Evolutionary conservation across 805 yeast species (phyloP).

Genomic region (Cyberlindnera euphorbiiphila): DNA sequence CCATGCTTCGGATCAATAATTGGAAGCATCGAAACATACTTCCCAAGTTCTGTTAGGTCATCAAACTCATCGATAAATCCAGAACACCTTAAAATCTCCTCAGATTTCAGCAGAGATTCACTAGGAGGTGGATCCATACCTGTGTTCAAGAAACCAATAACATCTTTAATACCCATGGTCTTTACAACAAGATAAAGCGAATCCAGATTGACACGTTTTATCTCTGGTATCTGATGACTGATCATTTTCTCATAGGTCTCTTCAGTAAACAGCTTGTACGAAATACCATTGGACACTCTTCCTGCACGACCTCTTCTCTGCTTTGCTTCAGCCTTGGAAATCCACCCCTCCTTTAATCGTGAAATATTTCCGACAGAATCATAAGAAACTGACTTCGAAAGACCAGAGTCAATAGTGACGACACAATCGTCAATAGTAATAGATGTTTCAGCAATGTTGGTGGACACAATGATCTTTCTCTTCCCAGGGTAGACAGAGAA

Average conservation of each 20-base stretch:
- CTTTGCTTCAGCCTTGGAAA: conserved; percentile 81
- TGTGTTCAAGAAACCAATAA: conserved; percentile 58
- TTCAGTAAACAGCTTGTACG: conserved; percentile 74
- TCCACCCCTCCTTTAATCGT: conserved; percentile 74
- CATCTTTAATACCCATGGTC: conserved; percentile 80
- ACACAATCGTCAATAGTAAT: conserved; percentile 95
- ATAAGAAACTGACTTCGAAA: conserved; percentile 73
- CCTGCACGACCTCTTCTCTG: conserved; percentile 99
- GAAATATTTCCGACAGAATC: conserved; percentile 67
- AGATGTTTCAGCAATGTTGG: conserved; percentile 95
- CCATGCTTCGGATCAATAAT: conserved; percentile 80
- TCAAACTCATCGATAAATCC: conserved; percentile 61
- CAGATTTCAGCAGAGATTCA: conserved; percentile 36
- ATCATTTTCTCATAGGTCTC: conserved; percentile 59
- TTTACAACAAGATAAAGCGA: conserved; percentile 80
- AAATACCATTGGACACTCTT: conserved; percentile 78
- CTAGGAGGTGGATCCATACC: conserved; percentile 81
- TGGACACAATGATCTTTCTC: conserved; percentile 81
- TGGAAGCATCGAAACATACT: conserved; percentile 75
- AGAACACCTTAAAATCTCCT: conserved; percentile 50
- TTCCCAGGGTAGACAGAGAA: conserved; percentile 54
- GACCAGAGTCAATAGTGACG: conserved; percentile 84
- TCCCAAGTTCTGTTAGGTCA: conserved; percentile 71
- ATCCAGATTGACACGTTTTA: conserved; percentile 77
- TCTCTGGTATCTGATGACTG: conserved; percentile 82